phyloP scores from a whole-genome alignment of 441 rosid species.

The Kokia cookei region DNA sequence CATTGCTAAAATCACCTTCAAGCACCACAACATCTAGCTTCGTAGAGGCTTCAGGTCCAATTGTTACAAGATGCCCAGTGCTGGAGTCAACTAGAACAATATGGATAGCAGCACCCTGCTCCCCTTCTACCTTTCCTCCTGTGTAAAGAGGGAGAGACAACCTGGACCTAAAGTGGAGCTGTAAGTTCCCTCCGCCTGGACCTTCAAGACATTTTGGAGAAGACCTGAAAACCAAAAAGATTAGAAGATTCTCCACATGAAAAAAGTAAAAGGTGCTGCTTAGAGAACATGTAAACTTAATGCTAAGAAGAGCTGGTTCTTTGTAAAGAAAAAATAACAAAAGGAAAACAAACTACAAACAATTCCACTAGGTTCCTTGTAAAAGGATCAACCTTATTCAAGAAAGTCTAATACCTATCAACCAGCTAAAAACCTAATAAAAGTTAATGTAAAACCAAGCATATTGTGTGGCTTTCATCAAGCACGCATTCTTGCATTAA shows the following conservation, averaged over 20 bases:
- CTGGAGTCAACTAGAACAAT: conserved; percentile 63
- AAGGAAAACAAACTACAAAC: neutral
- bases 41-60: conserved; percentile 75
- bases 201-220: conserved; percentile 92
- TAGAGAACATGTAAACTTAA: neutral
- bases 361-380: neutral
- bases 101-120: conserved; percentile 98
- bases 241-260: neutral
- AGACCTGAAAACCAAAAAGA: conserved; percentile 36
- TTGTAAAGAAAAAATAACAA: neutral
- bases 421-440: neutral
- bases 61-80: conserved; percentile 61
- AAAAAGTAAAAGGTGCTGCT: neutral
- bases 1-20: conserved; percentile 93
- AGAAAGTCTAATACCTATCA: neutral
- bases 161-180: conserved; percentile 75
- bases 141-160: conserved; percentile 95
- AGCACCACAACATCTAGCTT: conserved; percentile 88
- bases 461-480: neutral
- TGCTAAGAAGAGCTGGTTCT: neutral
- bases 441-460: neutral
- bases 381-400: neutral
- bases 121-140: conserved; percentile 98
- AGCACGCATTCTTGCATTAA: neutral
- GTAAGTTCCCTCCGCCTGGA: conserved; percentile 72